Evolutionary conservation across 1,284 basidiomycete species (phyloP).

Genomic region (Cutaneotrichosporon arboriforme): DNA sequence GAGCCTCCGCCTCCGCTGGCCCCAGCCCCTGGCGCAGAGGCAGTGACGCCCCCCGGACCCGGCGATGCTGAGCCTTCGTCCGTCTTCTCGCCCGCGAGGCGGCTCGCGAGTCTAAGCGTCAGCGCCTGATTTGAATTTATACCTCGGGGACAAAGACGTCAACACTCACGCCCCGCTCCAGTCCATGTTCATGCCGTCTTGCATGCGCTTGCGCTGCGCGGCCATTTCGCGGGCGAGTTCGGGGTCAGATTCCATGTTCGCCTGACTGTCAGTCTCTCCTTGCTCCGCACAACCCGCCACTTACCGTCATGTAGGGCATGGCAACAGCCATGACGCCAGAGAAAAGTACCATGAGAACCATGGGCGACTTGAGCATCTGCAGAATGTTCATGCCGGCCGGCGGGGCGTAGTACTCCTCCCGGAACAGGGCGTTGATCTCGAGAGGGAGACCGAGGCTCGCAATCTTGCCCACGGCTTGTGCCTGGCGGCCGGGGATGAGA

Average conservation of each 20-base stretch:
- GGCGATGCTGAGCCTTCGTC: neutral
- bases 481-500: slow-evolving; percentile 58
- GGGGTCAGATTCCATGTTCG: slow-evolving; percentile 64
- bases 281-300: too few relatives aligned
- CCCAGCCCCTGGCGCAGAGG: neutral
- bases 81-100: neutral
- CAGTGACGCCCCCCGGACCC: neutral
- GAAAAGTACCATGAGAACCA: slow-evolving; percentile 76
- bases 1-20: neutral
- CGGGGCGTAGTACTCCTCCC: slow-evolving; percentile 63
- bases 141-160: too few relatives aligned
- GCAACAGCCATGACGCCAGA: slow-evolving; percentile 64
- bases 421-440: slow-evolving; percentile 54
- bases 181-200: slow-evolving; percentile 52
- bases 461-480: slow-evolving; percentile 54
- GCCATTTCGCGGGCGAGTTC: slow-evolving; percentile 66
- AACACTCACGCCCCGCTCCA: slow-evolving; percentile 40
- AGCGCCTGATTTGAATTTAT: neutral
- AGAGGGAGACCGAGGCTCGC: slow-evolving; percentile 66
- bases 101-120: slow-evolving; percentile 9
- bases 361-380: slow-evolving; percentile 75
- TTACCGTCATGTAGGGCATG: slow-evolving; percentile 75
- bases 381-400: slow-evolving; percentile 65
- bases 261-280: slow-evolving; percentile 49
- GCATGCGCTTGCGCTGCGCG: slow-evolving; percentile 60